Evolutionary conservation across 2,329 filamentous ascomycete species (phyloP), one percentile per base, ranked within the genome.

Genomic region (Zasmidium angulare): DNA sequence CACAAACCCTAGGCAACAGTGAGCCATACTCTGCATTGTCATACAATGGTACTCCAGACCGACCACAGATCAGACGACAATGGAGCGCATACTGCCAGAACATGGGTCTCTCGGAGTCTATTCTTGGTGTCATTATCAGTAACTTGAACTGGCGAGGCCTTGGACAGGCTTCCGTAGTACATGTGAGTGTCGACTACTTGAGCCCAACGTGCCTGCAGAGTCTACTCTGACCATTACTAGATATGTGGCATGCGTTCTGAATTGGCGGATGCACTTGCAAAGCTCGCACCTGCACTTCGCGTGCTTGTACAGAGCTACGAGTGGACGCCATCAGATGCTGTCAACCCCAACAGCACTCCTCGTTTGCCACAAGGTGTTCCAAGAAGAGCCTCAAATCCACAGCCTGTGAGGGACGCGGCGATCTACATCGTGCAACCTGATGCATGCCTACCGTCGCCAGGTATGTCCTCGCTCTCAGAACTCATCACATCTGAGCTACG

Each of bases 331-430:
- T 31, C 43, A 54, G 52, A 54, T 23, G 36, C 20, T 20, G 24
- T 47, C 21, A 14, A 3, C 14, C 6, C 36, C 36, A 3, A 7
- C 36, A 43, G 36, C 26, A 6, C 26, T 29, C 36, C 36, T 17
- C 36, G 6, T 3, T 43, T 19, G 7, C 7, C 36, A 17, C 36
- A 43, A 43, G 12, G 11, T 14, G 12, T 17, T 10, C 36, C 12
- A 17, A 43, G 36, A 19, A 7, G n/a, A 17, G 21, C 52, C 2
- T 46, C 40, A 7, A 46, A 36, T 2, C 21, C 40, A 9, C 52
- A 54, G 17, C 26, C 52, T 2, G 24, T 54, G 17, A 47, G 46
- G 26, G 52, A 54, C 22, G 52, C 52, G 20, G 52, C 52, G 24
- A 40, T 54, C 26, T 54, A 54, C 36, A 24, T 54, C 17, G 22